A percentile compares a stretch with the other conserved stretches of the same genome.
These are phyloP conservation scores for Pseudogymnoascus sp. DNA, from an alignment of 2,329 filamentous ascomycete species.

Conservation along the genomic window DNA sequence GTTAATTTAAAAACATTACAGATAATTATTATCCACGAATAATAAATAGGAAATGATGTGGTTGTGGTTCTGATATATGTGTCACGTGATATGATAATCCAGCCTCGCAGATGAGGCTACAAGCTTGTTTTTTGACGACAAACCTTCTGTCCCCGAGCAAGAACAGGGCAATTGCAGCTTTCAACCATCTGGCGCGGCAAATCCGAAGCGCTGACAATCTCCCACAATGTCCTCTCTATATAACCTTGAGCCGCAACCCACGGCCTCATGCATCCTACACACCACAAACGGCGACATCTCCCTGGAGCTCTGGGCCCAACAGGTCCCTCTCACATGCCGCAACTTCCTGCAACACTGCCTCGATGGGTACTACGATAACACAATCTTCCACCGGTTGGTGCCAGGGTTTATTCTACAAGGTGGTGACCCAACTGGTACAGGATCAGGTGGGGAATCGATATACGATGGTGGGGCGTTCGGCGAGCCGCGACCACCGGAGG, in stretches of 20 bases:
- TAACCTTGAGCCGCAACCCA: conserved; percentile 90
- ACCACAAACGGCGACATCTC: conserved; percentile 84
- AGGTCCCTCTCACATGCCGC: conserved; percentile 81
- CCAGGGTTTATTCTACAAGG: conserved; percentile 91
- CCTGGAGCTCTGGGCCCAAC: conserved; percentile 90
- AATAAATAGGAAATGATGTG: neutral
- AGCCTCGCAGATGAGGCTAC: conserved; percentile 5
- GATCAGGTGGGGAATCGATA: conserved; percentile 84
- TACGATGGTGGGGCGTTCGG: conserved; percentile 73
- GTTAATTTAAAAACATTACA: neutral
- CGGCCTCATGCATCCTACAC: conserved; percentile 81
- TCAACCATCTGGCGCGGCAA: neutral
- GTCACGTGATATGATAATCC: neutral
- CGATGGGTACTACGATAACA: conserved; percentile 91
- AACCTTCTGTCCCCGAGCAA: neutral
- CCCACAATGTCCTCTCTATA: conserved; percentile 74
- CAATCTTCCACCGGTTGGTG: conserved; percentile 87
- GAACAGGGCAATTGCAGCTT: neutral
- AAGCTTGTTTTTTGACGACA: neutral
- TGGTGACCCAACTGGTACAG: conserved; percentile 87
- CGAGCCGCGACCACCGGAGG: conserved; percentile 28
- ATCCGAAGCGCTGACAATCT: neutral
- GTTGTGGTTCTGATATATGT: neutral
- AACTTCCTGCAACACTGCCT: conserved; percentile 95
- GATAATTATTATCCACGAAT: neutral